These are phyloP conservation scores for Mycena filopes DNA, from an alignment of 768 basidiomycete genomes.

Conservation along the genomic window DNA sequence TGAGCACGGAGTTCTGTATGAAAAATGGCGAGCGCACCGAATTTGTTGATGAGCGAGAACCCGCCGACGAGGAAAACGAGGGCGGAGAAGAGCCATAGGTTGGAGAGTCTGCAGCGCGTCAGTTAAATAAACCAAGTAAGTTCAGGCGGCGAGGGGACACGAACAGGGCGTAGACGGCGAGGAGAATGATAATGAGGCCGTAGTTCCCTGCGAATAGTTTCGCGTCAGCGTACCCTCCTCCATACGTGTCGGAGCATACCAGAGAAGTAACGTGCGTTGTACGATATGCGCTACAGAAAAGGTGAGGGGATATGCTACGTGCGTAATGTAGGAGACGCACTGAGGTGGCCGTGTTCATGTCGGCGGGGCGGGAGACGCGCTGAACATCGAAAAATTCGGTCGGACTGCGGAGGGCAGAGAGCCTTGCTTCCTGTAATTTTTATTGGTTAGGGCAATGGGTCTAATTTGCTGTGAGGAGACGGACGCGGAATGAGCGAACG, in stretches of 20 bases:
- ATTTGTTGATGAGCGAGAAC: conserved; percentile 89
- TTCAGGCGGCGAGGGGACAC: conserved; percentile 23
- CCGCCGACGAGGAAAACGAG: conserved; percentile 92
- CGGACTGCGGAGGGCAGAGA: conserved; percentile 78
- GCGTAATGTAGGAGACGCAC: conserved; percentile 52
- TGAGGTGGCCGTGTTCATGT: conserved; percentile 81
- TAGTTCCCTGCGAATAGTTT: conserved; percentile 83
- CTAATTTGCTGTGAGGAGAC: conserved; percentile 35
- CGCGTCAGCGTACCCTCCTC: neutral
- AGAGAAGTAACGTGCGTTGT: conserved; percentile 93
- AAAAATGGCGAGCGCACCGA: conserved; percentile 66
- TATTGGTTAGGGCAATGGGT: neutral
- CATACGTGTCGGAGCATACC: conserved; percentile 49
- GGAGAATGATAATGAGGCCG: conserved; percentile 74
- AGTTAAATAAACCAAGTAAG: neutral
- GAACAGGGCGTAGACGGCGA: conserved; percentile 91
- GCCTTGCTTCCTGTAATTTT: conserved; percentile 71
- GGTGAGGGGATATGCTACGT: neutral
- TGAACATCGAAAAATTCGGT: conserved; percentile 87
- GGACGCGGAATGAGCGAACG: conserved; percentile 75
- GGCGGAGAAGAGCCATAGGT: conserved; percentile 83
- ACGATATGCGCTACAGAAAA: conserved; percentile 80
- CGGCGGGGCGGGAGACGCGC: conserved; percentile 84
- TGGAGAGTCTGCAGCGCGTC: conserved; percentile 70
- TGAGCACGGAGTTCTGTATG: too few relatives aligned